phyloP scores from a whole-genome alignment of 2,329 filamentous ascomycete species.

The Trichophyton schoenleinii region DNA sequence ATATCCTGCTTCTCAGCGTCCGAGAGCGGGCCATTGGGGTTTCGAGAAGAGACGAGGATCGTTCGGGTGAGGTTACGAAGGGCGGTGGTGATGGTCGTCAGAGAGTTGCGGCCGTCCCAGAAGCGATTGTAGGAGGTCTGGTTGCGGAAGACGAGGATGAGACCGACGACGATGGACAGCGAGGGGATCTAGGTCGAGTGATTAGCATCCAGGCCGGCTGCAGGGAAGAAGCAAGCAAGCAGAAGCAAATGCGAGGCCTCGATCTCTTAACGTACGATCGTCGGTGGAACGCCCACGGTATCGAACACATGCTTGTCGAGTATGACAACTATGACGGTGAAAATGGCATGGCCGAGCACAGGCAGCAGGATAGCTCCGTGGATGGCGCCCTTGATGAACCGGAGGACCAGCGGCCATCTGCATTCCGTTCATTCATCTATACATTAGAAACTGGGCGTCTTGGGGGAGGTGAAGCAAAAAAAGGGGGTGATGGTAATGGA shows the following conservation, averaged over 20 bases:
- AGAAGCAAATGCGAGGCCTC: not conserved
- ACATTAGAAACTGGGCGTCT: not conserved
- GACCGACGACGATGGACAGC: slow-evolving; percentile 52
- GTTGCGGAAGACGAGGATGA: slow-evolving; percentile 57
- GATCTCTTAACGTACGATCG: slow-evolving; percentile 35
- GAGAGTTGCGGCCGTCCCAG: slow-evolving; percentile 48
- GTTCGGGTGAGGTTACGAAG: slow-evolving; percentile 47
- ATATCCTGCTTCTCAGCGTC: slow-evolving; percentile 41
- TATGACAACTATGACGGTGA: slow-evolving; percentile 47
- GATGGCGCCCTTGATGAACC: slow-evolving; percentile 53
- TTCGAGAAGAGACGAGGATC: slow-evolving; percentile 40
- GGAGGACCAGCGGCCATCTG: slow-evolving; percentile 51
- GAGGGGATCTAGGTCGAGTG: slow-evolving; percentile 39
- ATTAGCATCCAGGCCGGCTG: not conserved
- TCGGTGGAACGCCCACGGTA: slow-evolving; percentile 44
- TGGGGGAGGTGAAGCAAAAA: not conserved
- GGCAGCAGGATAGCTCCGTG: slow-evolving; percentile 47
- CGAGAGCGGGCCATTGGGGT: slow-evolving; percentile 21
- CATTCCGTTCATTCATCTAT: not conserved
- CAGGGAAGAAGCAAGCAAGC: not conserved
- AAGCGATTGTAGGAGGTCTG: slow-evolving; percentile 53
- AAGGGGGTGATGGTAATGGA: not conserved
- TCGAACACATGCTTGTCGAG: slow-evolving; percentile 41
- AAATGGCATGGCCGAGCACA: slow-evolving; percentile 45
- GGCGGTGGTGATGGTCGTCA: slow-evolving; percentile 45